Evolutionary conservation across 2,329 filamentous ascomycete genomes (phyloP), one percentile per base, ranked within the genome.

Genomic region (Apiospora pterosperma): DNA sequence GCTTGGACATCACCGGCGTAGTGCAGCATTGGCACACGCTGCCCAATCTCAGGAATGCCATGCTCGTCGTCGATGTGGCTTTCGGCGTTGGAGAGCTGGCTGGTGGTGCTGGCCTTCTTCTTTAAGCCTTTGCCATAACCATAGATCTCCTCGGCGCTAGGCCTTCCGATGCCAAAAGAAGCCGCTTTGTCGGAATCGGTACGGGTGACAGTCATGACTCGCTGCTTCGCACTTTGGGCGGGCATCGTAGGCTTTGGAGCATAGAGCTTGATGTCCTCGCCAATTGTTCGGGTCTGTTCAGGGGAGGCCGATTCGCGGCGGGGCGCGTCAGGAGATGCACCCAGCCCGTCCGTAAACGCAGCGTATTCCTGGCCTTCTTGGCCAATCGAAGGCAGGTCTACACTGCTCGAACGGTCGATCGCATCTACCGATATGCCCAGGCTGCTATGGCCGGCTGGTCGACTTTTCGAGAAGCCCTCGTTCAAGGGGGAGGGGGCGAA

Each of bases 1-100:
- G 96, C 96, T 80, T 99, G 96, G 11, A 98, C 96, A 75, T 98
- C 95, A 67, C 96, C 96, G 52, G 96, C 92, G 75, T 96, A 88
- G 62, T 90, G 91, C 75, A 96, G 91, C 92, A 99, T 96, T 61
- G 96, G 96, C 42, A 99, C 95, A 74, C 94, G 91, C 73, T 92
- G 88, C 59, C 95, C 95, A 70, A 97, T 96, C 75, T 96, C 92
- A 2, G 94, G 94, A 71, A 97, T 97, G 25, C 94, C 95, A 63
- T 93, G 89, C 68, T 96, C 92, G 58, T 95, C 91, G 21, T 90
- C 90, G 44, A 79, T 74, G 68, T 89, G 79, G 44, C 77, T 78
- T 58, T 84, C 81, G 64, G 82, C 82, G 59, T 82, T 81, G 48
- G 84, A 84, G 41, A 82, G 75, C 62, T 84, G 83, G 65, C 82